phyloP scores from a whole-genome alignment of 768 basidiomycete genomes.

The Clathrus columnatus region DNA sequence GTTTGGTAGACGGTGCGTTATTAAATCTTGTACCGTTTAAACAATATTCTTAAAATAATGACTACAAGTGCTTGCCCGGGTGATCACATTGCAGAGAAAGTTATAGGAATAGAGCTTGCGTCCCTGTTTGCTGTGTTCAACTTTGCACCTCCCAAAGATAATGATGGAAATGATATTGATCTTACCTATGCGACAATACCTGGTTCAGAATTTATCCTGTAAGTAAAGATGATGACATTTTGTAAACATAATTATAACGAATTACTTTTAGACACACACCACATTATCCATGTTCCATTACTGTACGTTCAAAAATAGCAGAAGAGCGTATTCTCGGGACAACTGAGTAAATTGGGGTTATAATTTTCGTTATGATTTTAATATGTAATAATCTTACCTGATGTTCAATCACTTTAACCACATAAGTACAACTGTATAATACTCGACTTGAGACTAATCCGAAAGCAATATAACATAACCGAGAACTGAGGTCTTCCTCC shows the following conservation, averaged over 20 bases:
- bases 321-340: not conserved
- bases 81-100: not conserved
- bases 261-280: not conserved
- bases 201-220: not conserved
- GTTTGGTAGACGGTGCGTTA: not conserved
- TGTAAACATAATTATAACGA: not conserved
- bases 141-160: not conserved
- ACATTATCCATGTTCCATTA: not conserved
- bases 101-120: not conserved
- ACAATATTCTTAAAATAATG: not conserved
- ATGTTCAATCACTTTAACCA: too few species aligned
- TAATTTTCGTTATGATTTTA: too few species aligned
- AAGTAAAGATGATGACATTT: not conserved
- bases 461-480: too few species aligned
- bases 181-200: not conserved
- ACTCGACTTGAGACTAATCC: too few species aligned
- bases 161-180: not conserved
- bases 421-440: too few species aligned
- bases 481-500: too few species aligned
- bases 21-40: not conserved
- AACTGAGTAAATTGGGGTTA: not conserved
- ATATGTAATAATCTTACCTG: slow-evolving; percentile 3
- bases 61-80: not conserved
- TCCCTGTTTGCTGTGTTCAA: not conserved
- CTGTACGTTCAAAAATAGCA: not conserved